Evolutionary conservation across 352 stramenopile species (phyloP).

Genomic region (Globisporangium recalcitrans): DNA sequence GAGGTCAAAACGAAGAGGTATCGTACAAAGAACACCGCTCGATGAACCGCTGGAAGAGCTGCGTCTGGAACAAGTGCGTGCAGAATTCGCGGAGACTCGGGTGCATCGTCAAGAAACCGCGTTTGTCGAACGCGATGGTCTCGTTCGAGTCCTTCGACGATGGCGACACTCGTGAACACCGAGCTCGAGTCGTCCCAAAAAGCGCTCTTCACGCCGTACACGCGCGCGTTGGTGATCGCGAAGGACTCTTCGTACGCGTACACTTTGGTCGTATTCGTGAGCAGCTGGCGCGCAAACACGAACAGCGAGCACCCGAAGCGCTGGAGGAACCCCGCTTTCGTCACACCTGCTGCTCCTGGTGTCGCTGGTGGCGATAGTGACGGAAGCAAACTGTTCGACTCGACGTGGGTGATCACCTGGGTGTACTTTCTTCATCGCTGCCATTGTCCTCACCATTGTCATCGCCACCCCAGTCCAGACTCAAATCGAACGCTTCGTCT

Average conservation of each 20-base stretch:
- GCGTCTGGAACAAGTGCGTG: slow-evolving; percentile 63
- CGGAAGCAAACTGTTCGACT: not conserved
- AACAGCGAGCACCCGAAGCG: slow-evolving; percentile 58
- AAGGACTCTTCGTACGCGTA: slow-evolving; percentile 62
- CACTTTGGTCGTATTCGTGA: slow-evolving; percentile 51
- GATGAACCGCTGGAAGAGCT: slow-evolving; percentile 68
- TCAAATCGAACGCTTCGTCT: slow-evolving; percentile 9
- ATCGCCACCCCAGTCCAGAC: slow-evolving; percentile 20
- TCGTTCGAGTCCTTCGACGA: slow-evolving; percentile 5
- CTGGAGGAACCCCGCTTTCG: slow-evolving; percentile 29
- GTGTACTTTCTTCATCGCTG: slow-evolving; percentile 36
- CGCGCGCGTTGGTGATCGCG: slow-evolving; percentile 46
- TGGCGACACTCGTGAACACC: slow-evolving; percentile 22
- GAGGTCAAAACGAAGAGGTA: no score
- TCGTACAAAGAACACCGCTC: slow-evolving; percentile 30
- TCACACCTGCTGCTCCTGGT: not conserved
- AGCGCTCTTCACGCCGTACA: slow-evolving; percentile 30
- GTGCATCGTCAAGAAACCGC: slow-evolving; percentile 49
- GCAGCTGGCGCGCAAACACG: slow-evolving; percentile 56
- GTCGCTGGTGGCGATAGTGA: no score
- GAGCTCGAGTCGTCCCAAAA: slow-evolving; percentile 32
- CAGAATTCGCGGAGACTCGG: slow-evolving; percentile 59
- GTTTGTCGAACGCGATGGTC: slow-evolving; percentile 40
- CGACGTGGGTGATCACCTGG: slow-evolving; percentile 39
- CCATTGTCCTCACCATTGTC: not conserved